Conservation (phyloP, 2,329 filamentous ascomycete genomes). For the Fusarium ambrosium region DNA sequence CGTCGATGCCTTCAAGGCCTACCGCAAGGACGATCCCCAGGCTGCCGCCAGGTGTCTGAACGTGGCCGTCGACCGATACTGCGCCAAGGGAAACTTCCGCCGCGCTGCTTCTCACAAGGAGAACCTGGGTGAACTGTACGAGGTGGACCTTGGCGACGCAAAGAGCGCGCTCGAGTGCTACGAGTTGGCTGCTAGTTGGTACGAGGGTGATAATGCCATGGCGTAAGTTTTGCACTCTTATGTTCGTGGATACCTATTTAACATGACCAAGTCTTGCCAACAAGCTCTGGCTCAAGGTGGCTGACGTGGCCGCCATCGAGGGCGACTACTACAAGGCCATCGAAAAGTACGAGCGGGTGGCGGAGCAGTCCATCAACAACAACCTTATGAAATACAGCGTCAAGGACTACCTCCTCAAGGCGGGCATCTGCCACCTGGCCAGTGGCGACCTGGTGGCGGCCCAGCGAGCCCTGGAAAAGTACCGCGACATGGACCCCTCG, state of each 20-base stretch:
- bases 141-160: conserved; percentile 82
- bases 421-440: conserved; percentile 88
- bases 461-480: conserved; percentile 84
- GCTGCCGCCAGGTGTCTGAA: conserved; percentile 86
- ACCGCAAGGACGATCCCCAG: conserved; percentile 85
- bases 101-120: conserved; percentile 93
- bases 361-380: conserved; percentile 83
- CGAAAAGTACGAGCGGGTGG: conserved; percentile 86
- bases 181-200: conserved; percentile 89
- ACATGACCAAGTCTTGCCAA: conserved; percentile 77
- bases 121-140: conserved; percentile 86
- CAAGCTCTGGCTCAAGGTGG: conserved; percentile 93
- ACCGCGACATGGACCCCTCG: conserved; percentile 81
- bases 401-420: conserved; percentile 96
- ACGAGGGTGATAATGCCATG: conserved; percentile 86
- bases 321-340: conserved; percentile 88
- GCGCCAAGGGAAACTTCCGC: conserved; percentile 89
- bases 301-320: conserved; percentile 86
- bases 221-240: conserved; percentile 68
- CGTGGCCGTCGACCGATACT: conserved; percentile 87
- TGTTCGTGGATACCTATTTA: background rate
- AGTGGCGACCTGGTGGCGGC: conserved; percentile 81
- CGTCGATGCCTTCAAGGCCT: conserved; percentile 94
- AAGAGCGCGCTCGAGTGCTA: conserved; percentile 86
- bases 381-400: conserved; percentile 94